A percentile compares a stretch with the other conserved stretches of the same genome.
Conservation (phyloP, 2,329 filamentous ascomycete species). For the Arthrobotrys sphaeroides region DNA sequence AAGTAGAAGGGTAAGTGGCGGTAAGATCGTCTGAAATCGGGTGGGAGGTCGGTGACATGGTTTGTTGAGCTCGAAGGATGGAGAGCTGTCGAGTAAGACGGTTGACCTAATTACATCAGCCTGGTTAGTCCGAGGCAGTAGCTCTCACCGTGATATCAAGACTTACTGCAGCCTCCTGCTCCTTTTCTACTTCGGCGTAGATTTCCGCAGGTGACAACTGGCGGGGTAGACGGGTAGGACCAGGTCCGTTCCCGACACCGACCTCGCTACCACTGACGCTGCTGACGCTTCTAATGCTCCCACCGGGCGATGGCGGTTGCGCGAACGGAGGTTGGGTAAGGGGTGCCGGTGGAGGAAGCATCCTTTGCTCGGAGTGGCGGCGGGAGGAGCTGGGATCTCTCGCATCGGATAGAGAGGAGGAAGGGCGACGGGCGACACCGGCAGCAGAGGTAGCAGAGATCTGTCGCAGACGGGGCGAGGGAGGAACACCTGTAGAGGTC, state of each 20-base stretch:
- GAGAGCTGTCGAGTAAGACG: conserved; percentile 88
- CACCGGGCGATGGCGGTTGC: conserved; percentile 48
- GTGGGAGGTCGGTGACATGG: conserved; percentile 73
- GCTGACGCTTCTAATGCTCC: conserved; percentile 51
- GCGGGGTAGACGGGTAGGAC: conserved; percentile 83
- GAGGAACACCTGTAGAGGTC: conserved; percentile 21
- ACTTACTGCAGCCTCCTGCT: conserved; percentile 89
- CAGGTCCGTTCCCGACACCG: conserved; percentile 69
- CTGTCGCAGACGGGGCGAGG: conserved; percentile 47
- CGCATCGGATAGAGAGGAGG: conserved; percentile 46
- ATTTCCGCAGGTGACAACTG: conserved; percentile 89
- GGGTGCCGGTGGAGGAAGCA: conserved; percentile 53
- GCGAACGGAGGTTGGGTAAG: conserved; percentile 49
- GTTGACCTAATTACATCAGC: conserved; percentile 73
- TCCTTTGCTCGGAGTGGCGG: conserved; percentile 49
- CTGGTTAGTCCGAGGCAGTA: neutral
- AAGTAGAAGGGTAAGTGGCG: conserved; percentile 42
- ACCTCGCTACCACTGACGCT: conserved; percentile 57
- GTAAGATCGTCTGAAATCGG: conserved; percentile 50
- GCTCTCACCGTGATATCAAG: neutral
- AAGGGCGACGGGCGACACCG: conserved; percentile 36
- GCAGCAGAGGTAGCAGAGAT: conserved; percentile 40
- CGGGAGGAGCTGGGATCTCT: conserved; percentile 43
- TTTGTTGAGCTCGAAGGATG: conserved; percentile 77
- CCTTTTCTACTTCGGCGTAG: conserved; percentile 88